Evolutionary conservation across 176 grass and related monocot genomes (phyloP), one percentile per base, ranked within the genome.

Genomic region (Oryza longistaminata): DNA sequence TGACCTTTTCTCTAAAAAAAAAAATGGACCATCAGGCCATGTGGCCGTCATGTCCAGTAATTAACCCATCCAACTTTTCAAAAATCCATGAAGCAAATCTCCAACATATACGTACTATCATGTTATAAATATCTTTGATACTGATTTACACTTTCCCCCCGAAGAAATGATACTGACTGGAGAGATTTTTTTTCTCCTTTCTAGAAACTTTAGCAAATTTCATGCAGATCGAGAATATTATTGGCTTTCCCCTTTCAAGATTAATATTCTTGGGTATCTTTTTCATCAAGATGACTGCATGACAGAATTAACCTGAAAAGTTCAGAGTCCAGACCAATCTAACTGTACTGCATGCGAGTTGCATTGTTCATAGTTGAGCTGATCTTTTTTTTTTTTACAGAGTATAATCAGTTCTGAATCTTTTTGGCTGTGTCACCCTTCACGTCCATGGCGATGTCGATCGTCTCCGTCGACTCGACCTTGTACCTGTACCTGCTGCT

Each of bases 401-500:
- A 25, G 42, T 29, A 27, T 49, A n/a, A 12, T 5, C 9, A 44
- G 35, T 0, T 78, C 67, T 73, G 81, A 2, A 84, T 16, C 34
- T 84, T 43, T 43, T 43, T 79, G n/a, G 74, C 60, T 10, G 78
- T 74, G 17, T 87, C 70, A 0, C 61, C 45, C 45, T 58, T 21
- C n/a, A 50, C 43, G 48, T 19, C 74, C 43, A 78, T 53, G 74
- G 1, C 81, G 11, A 74, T 39, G 68, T 83, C 82, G 83, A 85
- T 60, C 3, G 81, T 77, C 4, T 17, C 74, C 9, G 37, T 77
- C 6, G 64, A 39, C 66, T 94, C 92, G 22, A 52, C 82, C 70
- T 49, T 89, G 84, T 94, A 94, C 11, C 13, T 25, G 17, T 91
- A 91, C n/a, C 70, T 39, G 33, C 9, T 46, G 31, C 74, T 66